A percentile compares a stretch with the other conserved stretches of the same genome.
Conservation (phyloP, 352 stramenopile genomes). For the Globisporangium splendens region DNA sequence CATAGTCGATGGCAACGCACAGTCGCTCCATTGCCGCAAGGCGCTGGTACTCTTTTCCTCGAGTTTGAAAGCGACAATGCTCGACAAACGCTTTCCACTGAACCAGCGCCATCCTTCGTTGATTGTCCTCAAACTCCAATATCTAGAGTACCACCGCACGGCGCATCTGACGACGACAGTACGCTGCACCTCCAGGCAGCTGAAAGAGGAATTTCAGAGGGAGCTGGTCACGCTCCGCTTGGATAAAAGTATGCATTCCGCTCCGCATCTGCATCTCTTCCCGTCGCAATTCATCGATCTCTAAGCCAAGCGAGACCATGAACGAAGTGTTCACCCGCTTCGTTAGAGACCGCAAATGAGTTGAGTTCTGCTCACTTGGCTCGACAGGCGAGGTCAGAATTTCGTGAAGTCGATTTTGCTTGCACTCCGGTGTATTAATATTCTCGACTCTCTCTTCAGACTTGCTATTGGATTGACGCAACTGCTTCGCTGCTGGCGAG, state of each 20-base stretch:
- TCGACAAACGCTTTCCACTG: slow-evolving; percentile 85
- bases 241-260: slow-evolving; percentile 49
- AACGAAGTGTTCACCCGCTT: slow-evolving; percentile 43
- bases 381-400: slow-evolving; percentile 64
- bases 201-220: slow-evolving; percentile 83
- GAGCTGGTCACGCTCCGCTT: slow-evolving; percentile 51
- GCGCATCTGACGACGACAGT: slow-evolving; percentile 72
- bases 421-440: slow-evolving; percentile 50
- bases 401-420: slow-evolving; percentile 51
- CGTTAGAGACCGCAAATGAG: slow-evolving; percentile 36
- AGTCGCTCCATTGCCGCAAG: slow-evolving; percentile 55
- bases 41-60: slow-evolving; percentile 59
- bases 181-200: slow-evolving; percentile 62
- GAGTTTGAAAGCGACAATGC: slow-evolving; percentile 44
- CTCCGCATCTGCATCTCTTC: slow-evolving; percentile 38
- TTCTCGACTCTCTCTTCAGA: slow-evolving; percentile 12
- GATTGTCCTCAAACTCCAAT: slow-evolving; percentile 70
- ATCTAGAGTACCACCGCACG: slow-evolving; percentile 70
- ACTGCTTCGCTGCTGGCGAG: neutral
- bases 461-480: neutral
- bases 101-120: slow-evolving; percentile 59
- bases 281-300: slow-evolving; percentile 34
- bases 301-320: slow-evolving; percentile 38
- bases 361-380: slow-evolving; percentile 36
- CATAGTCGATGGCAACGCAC: slow-evolving; percentile 60